Evolutionary conservation across 495 filamentous ascomycete species (phyloP).

Genomic region (Hyphodiscus hymeniophilus): DNA sequence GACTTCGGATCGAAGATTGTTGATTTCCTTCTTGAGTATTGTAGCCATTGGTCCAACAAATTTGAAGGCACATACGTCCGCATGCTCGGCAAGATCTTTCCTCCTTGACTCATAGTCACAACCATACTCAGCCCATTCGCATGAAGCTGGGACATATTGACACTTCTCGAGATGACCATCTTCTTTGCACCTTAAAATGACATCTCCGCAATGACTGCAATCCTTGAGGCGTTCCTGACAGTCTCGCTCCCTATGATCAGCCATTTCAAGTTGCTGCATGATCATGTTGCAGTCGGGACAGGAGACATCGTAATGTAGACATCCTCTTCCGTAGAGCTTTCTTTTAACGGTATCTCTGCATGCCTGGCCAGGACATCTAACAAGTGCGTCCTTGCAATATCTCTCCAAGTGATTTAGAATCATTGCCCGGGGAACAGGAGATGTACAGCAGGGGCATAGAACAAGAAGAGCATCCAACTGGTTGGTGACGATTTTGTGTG

Average conservation of each 20-base stretch:
- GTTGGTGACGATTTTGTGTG: constrained; percentile 38
- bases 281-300: constrained; percentile 38
- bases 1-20: constrained; percentile 27
- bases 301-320: constrained; percentile 36
- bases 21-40: constrained; percentile 23
- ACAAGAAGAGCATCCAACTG: constrained; percentile 73
- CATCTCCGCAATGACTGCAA: constrained; percentile 31
- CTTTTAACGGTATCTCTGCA: constrained; percentile 35
- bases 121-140: constrained; percentile 35
- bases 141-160: constrained; percentile 27
- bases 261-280: constrained; percentile 31
- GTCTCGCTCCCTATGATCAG: constrained; percentile 30
- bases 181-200: constrained; percentile 31
- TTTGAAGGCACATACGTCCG: constrained; percentile 24
- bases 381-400: constrained; percentile 59
- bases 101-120: constrained; percentile 29
- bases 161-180: constrained; percentile 35
- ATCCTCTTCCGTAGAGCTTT: constrained; percentile 31
- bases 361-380: constrained; percentile 47
- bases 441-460: constrained; percentile 66
- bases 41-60: constrained; percentile 29
- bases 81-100: constrained; percentile 25
- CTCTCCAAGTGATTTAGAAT: constrained; percentile 66
- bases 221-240: constrained; percentile 27
- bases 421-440: constrained; percentile 54